Percentiles rank a stretch among this genome's conserved stretches.
Evolutionary conservation across 2,329 filamentous ascomycete species (phyloP).

Genomic region (Aspergillus texensis): DNA sequence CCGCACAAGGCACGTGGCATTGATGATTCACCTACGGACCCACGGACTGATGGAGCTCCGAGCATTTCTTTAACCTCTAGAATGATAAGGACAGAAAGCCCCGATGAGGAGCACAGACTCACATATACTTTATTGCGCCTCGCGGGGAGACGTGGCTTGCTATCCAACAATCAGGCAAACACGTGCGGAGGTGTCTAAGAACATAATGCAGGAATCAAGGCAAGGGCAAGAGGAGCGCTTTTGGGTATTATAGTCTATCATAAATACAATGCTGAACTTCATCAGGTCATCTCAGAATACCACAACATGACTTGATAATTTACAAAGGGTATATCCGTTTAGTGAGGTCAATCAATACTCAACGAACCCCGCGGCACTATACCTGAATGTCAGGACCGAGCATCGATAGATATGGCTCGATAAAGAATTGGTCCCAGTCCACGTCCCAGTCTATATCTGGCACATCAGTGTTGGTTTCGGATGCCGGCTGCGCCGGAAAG

Average conservation of each 20-base stretch:
- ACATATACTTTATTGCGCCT: background rate
- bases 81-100: slow-evolving; percentile 9
- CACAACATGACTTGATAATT: no score
- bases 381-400: slow-evolving; percentile 24
- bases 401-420: slow-evolving; percentile 34
- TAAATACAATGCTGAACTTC: background rate
- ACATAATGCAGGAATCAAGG: background rate
- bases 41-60: background rate
- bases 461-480: slow-evolving; percentile 14
- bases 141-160: background rate
- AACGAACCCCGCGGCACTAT: background rate
- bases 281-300: no score
- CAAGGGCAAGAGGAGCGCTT: background rate
- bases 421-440: slow-evolving; percentile 35
- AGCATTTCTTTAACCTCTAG: background rate
- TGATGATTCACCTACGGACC: background rate
- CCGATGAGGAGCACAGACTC: background rate
- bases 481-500: slow-evolving; percentile 13
- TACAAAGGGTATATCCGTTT: no score
- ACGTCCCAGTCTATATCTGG: slow-evolving; percentile 28
- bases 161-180: background rate
- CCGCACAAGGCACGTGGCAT: slow-evolving; percentile 14
- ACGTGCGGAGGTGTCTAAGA: background rate
- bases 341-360: no score
- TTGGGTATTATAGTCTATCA: background rate